These are phyloP conservation scores for Lenzites betulinus DNA, from an alignment of 768 basidiomycete genomes.

Conservation along the genomic window DNA sequence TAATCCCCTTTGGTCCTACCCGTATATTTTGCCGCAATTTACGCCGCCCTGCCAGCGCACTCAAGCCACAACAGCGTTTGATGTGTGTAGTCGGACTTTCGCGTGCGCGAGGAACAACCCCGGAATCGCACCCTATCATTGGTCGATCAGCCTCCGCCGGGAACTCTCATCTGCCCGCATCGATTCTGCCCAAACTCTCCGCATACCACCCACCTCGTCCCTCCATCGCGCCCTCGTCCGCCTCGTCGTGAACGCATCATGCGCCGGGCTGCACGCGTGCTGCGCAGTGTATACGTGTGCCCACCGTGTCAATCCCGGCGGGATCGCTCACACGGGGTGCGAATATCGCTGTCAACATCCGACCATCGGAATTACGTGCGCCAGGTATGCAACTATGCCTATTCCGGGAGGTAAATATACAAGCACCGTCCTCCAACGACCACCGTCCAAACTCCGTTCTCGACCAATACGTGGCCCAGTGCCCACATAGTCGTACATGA, in stretches of 20 bases:
- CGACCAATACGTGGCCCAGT: neutral
- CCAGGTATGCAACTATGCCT: constrained; percentile 1
- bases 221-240: neutral
- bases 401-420: constrained; percentile 15
- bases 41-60: constrained; percentile 14
- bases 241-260: neutral
- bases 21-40: constrained; percentile 14
- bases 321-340: constrained; percentile 7
- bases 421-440: constrained; percentile 6
- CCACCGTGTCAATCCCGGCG: constrained; percentile 8
- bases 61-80: constrained; percentile 24
- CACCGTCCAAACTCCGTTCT: neutral
- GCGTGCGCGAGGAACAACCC: constrained; percentile 20
- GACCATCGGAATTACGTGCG: constrained; percentile 1
- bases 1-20: neutral
- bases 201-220: neutral
- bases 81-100: constrained; percentile 23
- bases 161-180: neutral
- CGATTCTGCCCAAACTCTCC: neutral
- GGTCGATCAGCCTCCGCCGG: constrained; percentile 11
- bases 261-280: neutral
- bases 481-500: neutral
- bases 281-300: constrained; percentile 1
- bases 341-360: constrained; percentile 1
- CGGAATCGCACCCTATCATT: constrained; percentile 16